These are phyloP conservation scores for Abrus precatorius DNA, from an alignment of 306 rosid species.

Conservation along the genomic window DNA sequence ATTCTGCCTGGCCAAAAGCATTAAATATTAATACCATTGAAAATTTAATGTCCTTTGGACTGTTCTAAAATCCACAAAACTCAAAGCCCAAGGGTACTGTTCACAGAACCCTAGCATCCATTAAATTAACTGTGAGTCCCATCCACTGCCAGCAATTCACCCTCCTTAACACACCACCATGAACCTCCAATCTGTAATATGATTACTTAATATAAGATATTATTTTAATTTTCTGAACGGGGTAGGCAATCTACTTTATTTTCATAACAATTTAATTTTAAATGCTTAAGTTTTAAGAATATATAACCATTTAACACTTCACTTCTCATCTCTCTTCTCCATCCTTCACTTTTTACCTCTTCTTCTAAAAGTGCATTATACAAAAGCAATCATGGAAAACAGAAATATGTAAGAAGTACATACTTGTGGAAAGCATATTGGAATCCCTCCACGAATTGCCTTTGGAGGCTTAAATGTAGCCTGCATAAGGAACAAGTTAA, in stretches of 20 bases:
- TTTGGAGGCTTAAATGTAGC: constrained; percentile 85
- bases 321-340: constrained; percentile 26
- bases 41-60: neutral
- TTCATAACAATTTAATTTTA: constrained; percentile 1
- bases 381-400: constrained; percentile 45
- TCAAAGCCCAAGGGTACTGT: neutral
- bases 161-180: neutral
- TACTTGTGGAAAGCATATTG: constrained; percentile 98
- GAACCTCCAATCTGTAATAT: constrained; percentile 11
- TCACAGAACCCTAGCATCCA: constrained; percentile 17
- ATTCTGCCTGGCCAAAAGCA: constrained; percentile 1
- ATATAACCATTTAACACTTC: constrained; percentile 20
- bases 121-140: constrained; percentile 19
- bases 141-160: constrained; percentile 3
- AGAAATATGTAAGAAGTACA: constrained; percentile 52
- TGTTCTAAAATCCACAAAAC: constrained; percentile 12
- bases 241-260: constrained; percentile 12
- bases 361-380: constrained; percentile 3
- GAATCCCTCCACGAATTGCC: constrained; percentile 97
- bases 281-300: constrained; percentile 32
- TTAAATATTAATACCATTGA: constrained; percentile 8
- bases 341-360: constrained; percentile 1
- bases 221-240: constrained; percentile 27
- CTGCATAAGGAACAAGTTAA: constrained; percentile 62
- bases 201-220: constrained; percentile 20